Conservation (phyloP, 2,329 filamentous ascomycete genomes). For the Ciborinia camelliae region DNA sequence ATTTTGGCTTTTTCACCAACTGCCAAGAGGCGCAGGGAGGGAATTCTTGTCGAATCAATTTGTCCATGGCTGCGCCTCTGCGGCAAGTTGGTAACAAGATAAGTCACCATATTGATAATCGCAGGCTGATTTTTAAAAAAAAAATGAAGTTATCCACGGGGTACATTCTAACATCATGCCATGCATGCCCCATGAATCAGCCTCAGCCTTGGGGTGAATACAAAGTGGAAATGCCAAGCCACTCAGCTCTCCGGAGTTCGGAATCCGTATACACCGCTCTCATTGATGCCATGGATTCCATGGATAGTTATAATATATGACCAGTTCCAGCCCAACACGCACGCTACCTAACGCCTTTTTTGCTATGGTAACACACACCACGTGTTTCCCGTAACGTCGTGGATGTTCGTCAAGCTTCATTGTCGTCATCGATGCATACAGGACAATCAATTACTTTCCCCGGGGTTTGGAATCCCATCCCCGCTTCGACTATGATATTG, state of each 20-base stretch:
- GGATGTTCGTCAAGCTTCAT: background rate
- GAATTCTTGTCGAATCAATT: too few relatives aligned
- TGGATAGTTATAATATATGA: constrained; percentile 13
- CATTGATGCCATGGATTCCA: background rate
- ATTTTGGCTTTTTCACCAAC: too few relatives aligned
- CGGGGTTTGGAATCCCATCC: constrained; percentile 25
- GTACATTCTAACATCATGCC: too few relatives aligned
- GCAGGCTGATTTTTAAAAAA: too few relatives aligned
- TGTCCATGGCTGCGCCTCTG: too few relatives aligned
- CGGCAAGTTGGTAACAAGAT: too few relatives aligned
- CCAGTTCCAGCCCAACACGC: background rate
- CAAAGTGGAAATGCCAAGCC: background rate
- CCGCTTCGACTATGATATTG: constrained; percentile 33
- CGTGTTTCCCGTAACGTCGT: background rate
- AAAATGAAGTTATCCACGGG: background rate
- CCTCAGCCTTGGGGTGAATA: background rate
- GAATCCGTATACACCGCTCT: constrained; percentile 8
- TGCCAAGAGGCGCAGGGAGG: too few relatives aligned
- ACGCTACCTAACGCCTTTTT: constrained; percentile 5
- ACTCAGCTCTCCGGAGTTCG: too few relatives aligned
- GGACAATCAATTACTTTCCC: background rate
- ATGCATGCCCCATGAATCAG: too few relatives aligned
- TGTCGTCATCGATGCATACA: background rate
- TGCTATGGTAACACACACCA: background rate
- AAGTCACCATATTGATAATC: too few relatives aligned